Evolutionary conservation across 2,329 filamentous ascomycete species (phyloP), one percentile per base, ranked within the genome.

Genomic region (Lizonia empirigonia): DNA sequence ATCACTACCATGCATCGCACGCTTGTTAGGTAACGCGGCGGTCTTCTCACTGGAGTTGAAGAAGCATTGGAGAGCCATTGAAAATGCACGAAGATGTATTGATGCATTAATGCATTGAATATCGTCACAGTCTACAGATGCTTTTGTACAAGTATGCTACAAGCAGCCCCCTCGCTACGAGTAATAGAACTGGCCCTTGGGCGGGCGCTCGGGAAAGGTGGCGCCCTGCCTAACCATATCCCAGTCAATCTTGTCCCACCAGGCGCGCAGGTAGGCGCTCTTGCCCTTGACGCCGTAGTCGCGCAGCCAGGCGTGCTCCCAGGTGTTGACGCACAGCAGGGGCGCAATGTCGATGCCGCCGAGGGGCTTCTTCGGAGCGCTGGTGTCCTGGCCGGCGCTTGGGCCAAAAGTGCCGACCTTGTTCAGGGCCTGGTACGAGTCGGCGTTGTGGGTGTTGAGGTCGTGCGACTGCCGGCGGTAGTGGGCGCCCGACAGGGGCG

Each of bases 211-310:
- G 20, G 40, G 20, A n/a, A 60, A 40, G 7, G 54, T 59, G n/a
- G 47, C 54, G 32, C 56, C 53, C 50, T 69, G 59, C 45, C 69
- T 59, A 40, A 96, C 92, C 55, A 82, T 79, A 40, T 86, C 77
- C 94, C 94, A 99, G 76, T 99, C 85, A 61, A 99, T 87, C 44
- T 79, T 80, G 41, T 90, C 76, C 94, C 94, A 99, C 93, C 93
- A 97, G 33, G 81, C 80, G 70, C 89, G 82, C 44, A 92, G 80
- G 73, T 85, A 99, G 44, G 78, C 76, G 44, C 80, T 78, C 84
- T 97, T 99, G 40, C 90, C 91, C 35, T 79, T 80, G 48, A 86
- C 73, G 5, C 87, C 87, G 74, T 89, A 97, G 73, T 97, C 91
- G 47, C 84, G 82, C 72, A 97, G 77, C 85, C 89, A 99, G 7